These are phyloP conservation scores for Crithidia acanthocephali DNA, from an alignment of 208 protist genomes.

Conservation along the genomic window DNA sequence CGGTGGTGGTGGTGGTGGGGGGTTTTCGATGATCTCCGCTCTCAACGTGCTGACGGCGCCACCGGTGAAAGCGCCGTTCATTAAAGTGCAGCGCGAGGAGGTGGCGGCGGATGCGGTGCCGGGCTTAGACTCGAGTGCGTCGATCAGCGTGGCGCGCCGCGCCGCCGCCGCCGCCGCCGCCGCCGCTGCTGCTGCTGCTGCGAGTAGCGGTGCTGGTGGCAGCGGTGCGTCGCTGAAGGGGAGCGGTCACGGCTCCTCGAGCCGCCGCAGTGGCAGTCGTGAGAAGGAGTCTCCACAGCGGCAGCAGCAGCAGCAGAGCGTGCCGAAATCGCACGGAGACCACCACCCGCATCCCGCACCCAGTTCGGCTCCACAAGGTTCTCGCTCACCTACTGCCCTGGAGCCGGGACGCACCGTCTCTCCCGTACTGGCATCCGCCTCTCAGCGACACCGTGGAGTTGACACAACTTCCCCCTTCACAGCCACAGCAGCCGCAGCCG, in stretches of 20 bases:
- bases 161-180: constrained; percentile 18
- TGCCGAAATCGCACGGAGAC: no score
- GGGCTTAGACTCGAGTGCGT: constrained; percentile 2
- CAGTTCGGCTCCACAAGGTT: no score
- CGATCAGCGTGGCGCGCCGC: constrained; percentile 6
- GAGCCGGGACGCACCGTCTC: background rate
- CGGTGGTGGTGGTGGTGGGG: no score
- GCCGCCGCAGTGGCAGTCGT: constrained; percentile 12
- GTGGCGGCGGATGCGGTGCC: constrained; percentile 24
- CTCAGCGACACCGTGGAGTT: background rate
- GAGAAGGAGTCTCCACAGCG: background rate
- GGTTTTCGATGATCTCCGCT: constrained; percentile 7
- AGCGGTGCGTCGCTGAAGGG: background rate
- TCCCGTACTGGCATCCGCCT: background rate
- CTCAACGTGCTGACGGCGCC: constrained; percentile 11
- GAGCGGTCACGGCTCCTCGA: background rate
- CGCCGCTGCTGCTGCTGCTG: background rate
- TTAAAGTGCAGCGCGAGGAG: constrained; percentile 28
- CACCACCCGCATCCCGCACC: no score
- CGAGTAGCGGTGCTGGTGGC: background rate
- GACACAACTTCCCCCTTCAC: no score
- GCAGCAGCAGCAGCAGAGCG: background rate
- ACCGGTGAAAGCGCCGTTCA: constrained; percentile 15
- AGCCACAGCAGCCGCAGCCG: background rate
- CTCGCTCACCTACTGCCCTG: no score